A percentile compares a stretch with the other conserved stretches of the same genome.
Conservation (phyloP, 805 yeast genomes). For the Scheffersomyces lignosus region DNA sequence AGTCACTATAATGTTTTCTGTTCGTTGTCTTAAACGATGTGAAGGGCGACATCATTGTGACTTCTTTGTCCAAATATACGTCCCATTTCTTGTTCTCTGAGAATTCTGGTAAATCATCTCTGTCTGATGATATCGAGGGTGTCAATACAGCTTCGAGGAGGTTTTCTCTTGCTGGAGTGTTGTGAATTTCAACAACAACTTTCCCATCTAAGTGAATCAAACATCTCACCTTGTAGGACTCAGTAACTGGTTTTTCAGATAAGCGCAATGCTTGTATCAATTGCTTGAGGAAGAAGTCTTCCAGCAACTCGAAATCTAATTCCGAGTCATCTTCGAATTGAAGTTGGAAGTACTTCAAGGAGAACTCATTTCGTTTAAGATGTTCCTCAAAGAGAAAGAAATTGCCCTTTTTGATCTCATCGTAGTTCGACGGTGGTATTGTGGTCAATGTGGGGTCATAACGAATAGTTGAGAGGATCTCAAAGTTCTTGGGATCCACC, state of each 20-base stretch:
- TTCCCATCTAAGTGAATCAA: constrained; percentile 29
- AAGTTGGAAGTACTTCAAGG: constrained; percentile 50
- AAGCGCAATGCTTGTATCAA: constrained; percentile 26
- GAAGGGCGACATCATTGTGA: constrained; percentile 63
- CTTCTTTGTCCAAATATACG: constrained; percentile 58
- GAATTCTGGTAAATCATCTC: not conserved
- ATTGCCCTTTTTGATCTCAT: constrained; percentile 23
- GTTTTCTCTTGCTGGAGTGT: constrained; percentile 22
- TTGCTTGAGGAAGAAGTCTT: constrained; percentile 38
- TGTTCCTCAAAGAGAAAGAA: constrained; percentile 71
- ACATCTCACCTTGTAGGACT: constrained; percentile 34
- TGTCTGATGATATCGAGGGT: constrained; percentile 6
- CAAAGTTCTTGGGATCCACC: constrained; percentile 37
- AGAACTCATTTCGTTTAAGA: constrained; percentile 53
- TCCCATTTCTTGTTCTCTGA: constrained; percentile 43
- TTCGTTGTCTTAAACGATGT: constrained; percentile 87
- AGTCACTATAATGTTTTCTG: constrained; percentile 60
- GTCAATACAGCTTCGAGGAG: constrained; percentile 29
- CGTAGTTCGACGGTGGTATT: constrained; percentile 25
- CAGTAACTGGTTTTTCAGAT: constrained; percentile 18
- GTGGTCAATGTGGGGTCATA: constrained; percentile 62
- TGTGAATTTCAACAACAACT: constrained; percentile 33
- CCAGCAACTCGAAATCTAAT: constrained; percentile 45
- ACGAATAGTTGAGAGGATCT: constrained; percentile 68
- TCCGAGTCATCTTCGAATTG: constrained; percentile 16